phyloP scores from a whole-genome alignment of 2,329 filamentous ascomycete species.

The Ceratocystis destructans region DNA sequence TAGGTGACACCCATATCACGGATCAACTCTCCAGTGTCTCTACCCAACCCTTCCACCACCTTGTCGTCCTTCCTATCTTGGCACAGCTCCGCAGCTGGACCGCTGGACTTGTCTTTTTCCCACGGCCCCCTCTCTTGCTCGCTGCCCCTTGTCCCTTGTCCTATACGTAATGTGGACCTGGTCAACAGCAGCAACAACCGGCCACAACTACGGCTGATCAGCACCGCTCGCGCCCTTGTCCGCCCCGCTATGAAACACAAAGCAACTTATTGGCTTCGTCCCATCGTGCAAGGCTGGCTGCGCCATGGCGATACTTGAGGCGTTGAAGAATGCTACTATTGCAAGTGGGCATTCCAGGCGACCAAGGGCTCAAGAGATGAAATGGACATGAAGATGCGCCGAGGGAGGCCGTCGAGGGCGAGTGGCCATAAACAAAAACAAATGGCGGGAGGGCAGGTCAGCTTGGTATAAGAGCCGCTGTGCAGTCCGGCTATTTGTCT shows the following conservation, averaged over 20 bases:
- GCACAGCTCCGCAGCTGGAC: neutral
- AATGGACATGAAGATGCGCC: neutral
- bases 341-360: constrained; percentile 1
- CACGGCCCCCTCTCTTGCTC: neutral
- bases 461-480: neutral
- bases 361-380: neutral
- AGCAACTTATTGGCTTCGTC: neutral
- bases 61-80: no score
- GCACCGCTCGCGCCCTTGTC: neutral
- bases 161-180: no score
- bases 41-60: no score
- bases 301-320: neutral
- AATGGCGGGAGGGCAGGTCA: neutral
- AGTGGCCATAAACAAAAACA: constrained; percentile 4
- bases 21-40: no score
- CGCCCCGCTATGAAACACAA: neutral
- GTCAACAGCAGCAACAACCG: no score
- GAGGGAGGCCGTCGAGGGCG: neutral
- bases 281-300: neutral
- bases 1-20: no score
- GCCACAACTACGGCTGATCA: no score
- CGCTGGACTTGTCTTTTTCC: neutral
- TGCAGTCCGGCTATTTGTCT: neutral
- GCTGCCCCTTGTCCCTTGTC: no score
- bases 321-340: constrained; percentile 2